Evolutionary conservation across 768 basidiomycete species (phyloP), one percentile per base, ranked within the genome.

Genomic region (Leccinum ochraceum): DNA sequence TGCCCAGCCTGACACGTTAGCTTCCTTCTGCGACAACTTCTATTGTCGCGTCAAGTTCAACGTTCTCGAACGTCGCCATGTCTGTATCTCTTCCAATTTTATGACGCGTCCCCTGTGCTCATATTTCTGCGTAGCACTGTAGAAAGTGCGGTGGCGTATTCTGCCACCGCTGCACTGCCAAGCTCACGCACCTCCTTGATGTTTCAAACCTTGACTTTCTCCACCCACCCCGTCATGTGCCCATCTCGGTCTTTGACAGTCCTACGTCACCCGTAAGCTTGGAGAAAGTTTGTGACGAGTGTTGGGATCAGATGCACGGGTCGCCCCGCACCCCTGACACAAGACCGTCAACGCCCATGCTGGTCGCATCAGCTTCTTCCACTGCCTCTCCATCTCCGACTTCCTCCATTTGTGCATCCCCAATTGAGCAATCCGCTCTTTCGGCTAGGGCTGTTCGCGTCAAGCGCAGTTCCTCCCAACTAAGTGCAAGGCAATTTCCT

Each of bases 71-170:
- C 88, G 90, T 63, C 84, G 85, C 76, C 90, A 93, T 70, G 88
- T 89, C 69, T 67, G 87, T 81, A 16, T 52, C 32, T 20, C 10
- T 51, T 54, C 51, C 51, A 20, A 20, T n/a, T 62, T 52, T 36
- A n/a, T 58, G 57, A 39, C 46, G 44, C 44, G 44, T 32, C 53
- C 8, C 17, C 53, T 30, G 22, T 60, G 51, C 67, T 74, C 63
- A 67, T 67, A 58, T 68, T 59, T 62, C 57, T 54, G 61, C 57
- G 44, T 69, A 89, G 87, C 91, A 93, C 62, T 93, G 91, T 74
- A 83, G 91, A 71, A 92, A 92, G 71, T 92, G 91, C 65, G 91
- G 91, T 54, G 89, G 89, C 63, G 77, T 92, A 32, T 92, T 86
- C 71, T 93, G 91, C 75, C 72, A 73, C 53, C 72, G 80, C 6